Base-by-base conservation (phyloP, 2,329 filamentous ascomycete genomes). In the Fusarium fujikuroi region DNA sequence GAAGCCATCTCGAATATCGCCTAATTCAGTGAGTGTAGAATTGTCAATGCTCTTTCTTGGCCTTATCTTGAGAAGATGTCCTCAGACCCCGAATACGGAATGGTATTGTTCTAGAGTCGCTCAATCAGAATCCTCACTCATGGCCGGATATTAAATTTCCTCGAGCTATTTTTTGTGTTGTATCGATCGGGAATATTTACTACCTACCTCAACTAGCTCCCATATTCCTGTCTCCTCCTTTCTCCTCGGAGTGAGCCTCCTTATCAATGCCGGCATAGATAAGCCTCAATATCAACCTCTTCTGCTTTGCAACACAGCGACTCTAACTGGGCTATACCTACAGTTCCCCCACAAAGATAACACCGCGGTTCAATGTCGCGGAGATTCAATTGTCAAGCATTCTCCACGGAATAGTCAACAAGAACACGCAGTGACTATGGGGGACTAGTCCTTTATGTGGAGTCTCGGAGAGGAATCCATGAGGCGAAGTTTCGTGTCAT, bases 241-340 rank as follows among this genome's bases (percentile, higher is more conserved):
- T 75, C 66, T 74, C 72, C 72, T 74, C 72, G 72, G 72, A 74
- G 60, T 34, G 47, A 61, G 34, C 39, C 25, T 52, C 37, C 63
- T 74, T 72, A 63, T 60, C 70, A 75, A 60, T 60, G 4, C 36
- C 9, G 49, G n/a, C 28, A 57, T 25, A 69, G 72, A 74, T 75
- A 74, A 74, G 72, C 57, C 69, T 49, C 60, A 70, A 50, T 47
- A 30, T 60, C 32, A 66, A 58, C 42, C 54, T 40, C 43, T 11
- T 37, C 25, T 44, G 25, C 49, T 67, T 70, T 72, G 42, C 64
- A 74, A 69, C 60, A 44, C 47, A 54, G 15, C 36, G 36, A 21
- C 39, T 58, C 36, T 72, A 36, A 74, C 47, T 74, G 72, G 68
- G 57, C 34, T 8, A 36, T 50, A 28, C 19, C 19, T 58, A n/a